A percentile compares a stretch with the other conserved stretches of the same genome.
These are phyloP conservation scores for Agarophyton chilense DNA, from an alignment of 23 red algal species.

Conservation along the genomic window DNA sequence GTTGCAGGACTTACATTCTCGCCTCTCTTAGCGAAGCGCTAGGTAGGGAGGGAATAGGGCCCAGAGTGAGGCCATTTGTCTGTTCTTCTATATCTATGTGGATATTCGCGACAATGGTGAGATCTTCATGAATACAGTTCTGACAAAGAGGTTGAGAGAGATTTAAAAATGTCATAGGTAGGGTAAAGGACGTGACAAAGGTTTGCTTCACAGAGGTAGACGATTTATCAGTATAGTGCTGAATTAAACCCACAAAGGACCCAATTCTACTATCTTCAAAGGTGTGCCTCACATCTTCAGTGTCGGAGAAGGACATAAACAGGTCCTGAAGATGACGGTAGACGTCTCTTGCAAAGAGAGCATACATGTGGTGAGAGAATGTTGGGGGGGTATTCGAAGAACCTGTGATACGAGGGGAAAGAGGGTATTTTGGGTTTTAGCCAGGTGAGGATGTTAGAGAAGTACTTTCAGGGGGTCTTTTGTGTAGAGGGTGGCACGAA, in stretches of 20 bases:
- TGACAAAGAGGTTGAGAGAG: conserved; percentile 1
- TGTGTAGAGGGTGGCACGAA: neutral
- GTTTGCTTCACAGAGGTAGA: conserved; percentile 24
- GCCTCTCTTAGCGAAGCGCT: neutral
- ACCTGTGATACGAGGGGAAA: neutral
- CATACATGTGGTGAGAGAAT: neutral
- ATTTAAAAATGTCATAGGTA: conserved; percentile 7
- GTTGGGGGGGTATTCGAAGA: neutral
- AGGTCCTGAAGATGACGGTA: neutral
- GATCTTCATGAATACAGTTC: neutral
- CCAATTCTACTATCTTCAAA: neutral
- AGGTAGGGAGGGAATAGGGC: neutral
- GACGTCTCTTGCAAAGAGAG: neutral
- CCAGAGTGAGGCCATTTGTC: neutral
- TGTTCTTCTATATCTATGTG: neutral
- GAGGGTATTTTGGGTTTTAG: neutral
- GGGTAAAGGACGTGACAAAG: neutral
- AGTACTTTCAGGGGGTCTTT: neutral
- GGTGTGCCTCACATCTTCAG: neutral
- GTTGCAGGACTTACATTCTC: conserved; percentile 7
- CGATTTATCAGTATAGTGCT: conserved; percentile 27
- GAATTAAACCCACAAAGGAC: neutral
- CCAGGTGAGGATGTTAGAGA: neutral
- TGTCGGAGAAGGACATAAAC: neutral
- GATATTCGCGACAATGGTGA: neutral